These are phyloP conservation scores for Martiniozyma abietophila DNA, from an alignment of 805 yeast genomes.

Conservation along the genomic window DNA sequence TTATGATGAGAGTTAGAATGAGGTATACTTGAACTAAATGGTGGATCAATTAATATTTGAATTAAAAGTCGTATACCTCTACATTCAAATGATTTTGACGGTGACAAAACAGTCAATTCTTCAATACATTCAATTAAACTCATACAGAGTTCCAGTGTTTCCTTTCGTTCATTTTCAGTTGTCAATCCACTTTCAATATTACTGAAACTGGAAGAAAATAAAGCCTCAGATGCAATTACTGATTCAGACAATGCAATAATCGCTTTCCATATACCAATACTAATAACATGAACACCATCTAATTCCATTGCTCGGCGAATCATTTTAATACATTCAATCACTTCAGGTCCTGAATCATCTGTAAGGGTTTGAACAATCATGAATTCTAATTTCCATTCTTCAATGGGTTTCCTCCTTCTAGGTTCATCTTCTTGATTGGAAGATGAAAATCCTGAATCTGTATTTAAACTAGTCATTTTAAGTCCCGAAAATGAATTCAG, in stretches of 20 bases:
- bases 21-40: slow-evolving; percentile 3
- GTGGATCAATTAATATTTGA: slow-evolving; percentile 11
- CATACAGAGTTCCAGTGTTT: background rate
- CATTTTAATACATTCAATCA: slow-evolving; percentile 9
- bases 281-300: slow-evolving; percentile 4
- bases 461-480: too few species aligned
- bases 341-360: slow-evolving; percentile 6
- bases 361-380: slow-evolving; percentile 1
- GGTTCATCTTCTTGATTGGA: too few species aligned
- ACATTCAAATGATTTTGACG: slow-evolving; percentile 5
- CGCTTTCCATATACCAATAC: slow-evolving; percentile 1
- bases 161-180: slow-evolving; percentile 2
- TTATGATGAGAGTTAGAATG: too few species aligned
- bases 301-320: slow-evolving; percentile 6
- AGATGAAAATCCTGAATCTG: too few species aligned
- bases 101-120: slow-evolving; percentile 7
- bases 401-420: too few species aligned
- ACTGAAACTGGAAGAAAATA: background rate
- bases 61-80: slow-evolving; percentile 6
- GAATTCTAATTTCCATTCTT: slow-evolving; percentile 4
- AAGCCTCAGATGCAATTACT: slow-evolving; percentile 1
- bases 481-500: too few species aligned
- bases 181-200: slow-evolving; percentile 1
- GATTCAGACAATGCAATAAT: slow-evolving; percentile 1
- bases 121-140: slow-evolving; percentile 3